Base-by-base conservation (phyloP, 2,329 filamentous ascomycete species). In the Penicillium glabrum region DNA sequence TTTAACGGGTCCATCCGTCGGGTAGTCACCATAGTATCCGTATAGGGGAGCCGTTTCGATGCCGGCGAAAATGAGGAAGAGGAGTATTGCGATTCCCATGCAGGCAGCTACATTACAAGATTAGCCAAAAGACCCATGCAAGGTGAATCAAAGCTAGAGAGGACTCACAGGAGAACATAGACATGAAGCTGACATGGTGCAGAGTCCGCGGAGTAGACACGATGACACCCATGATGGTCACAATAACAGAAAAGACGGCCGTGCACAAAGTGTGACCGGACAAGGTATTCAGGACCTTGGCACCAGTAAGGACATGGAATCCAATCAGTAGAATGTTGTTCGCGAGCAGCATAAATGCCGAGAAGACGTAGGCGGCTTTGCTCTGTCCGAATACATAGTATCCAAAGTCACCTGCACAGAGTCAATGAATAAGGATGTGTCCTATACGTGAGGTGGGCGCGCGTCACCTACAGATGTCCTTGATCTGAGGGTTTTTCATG, bases 281-380 rank as follows among this genome's bases (percentile, higher is more conserved):
- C 0, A 82, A 70, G 0, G 79, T 81, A 58, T 82, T 82, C 41
- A 82, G 59, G 37, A 82, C 66, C 61, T 79, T 80, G 9, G 79
- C 79, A 3, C 78, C 79, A 2, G 79, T 82, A 24, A 81, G 70
- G 59, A 81, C 69, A 64, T 82, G 79, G 64, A 82, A 81, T 9
- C 79, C 79, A 54, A 81, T 79, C 5, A 82, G 71, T 11, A 82
- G 61, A 60, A 82, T 81, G 63, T 82, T 82, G 67, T 82, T 81
- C 27, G 77, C 77, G n/a, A 81, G 71, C 53, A 82, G 62, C 64
- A 65, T 66, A 26, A 66, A 66, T 2, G 57, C 77, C 1, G 75
- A 76, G 59, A 80, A 80, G 46, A 73, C 68, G 59, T 80, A 81
- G 1, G 79, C 79, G 50, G 76, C 60, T 19, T 68, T 70, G 57